phyloP scores from a whole-genome alignment of 305 asterid genomes.

The Withania somnifera region DNA sequence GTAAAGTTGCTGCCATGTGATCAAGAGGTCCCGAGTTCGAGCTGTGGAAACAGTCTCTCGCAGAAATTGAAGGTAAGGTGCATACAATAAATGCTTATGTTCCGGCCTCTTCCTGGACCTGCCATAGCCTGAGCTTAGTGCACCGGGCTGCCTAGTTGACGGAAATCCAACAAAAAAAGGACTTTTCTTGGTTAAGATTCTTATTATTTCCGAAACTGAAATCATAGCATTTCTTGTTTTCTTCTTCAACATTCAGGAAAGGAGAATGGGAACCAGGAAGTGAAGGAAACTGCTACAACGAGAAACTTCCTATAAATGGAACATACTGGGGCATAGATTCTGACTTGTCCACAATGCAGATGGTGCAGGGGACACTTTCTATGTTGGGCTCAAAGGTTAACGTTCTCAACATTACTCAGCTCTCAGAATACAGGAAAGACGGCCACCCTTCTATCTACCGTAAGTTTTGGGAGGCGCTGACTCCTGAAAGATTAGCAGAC shows the following conservation, averaged over 20 bases:
- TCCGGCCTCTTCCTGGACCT: too few species aligned
- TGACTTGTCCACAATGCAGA: constrained; percentile 59
- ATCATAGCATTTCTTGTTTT: background rate
- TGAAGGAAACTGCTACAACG: constrained; percentile 71
- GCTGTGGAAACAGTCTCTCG: too few species aligned
- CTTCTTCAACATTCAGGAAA: constrained; percentile 34
- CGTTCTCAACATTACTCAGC: constrained; percentile 69
- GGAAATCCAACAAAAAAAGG: background rate
- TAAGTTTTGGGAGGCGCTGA: constrained; percentile 79
- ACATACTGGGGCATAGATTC: constrained; percentile 70
- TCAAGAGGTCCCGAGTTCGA: too few species aligned
- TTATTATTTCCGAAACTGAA: background rate
- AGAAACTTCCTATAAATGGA: constrained; percentile 50
- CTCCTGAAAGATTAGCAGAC: constrained; percentile 36
- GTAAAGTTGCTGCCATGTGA: too few species aligned
- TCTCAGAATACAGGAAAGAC: constrained; percentile 80
- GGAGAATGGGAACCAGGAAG: constrained; percentile 62
- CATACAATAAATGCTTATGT: too few species aligned
- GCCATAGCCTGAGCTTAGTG: too few species aligned
- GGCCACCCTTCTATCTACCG: constrained; percentile 86
- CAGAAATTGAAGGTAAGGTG: too few species aligned
- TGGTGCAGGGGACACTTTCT: constrained; percentile 46
- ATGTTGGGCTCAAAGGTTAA: constrained; percentile 51
- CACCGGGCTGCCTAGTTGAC: too few species aligned
- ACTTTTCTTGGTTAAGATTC: background rate